Base-by-base conservation (phyloP, 2,329 filamentous ascomycete genomes). In the Epichloe sylvatica region DNA sequence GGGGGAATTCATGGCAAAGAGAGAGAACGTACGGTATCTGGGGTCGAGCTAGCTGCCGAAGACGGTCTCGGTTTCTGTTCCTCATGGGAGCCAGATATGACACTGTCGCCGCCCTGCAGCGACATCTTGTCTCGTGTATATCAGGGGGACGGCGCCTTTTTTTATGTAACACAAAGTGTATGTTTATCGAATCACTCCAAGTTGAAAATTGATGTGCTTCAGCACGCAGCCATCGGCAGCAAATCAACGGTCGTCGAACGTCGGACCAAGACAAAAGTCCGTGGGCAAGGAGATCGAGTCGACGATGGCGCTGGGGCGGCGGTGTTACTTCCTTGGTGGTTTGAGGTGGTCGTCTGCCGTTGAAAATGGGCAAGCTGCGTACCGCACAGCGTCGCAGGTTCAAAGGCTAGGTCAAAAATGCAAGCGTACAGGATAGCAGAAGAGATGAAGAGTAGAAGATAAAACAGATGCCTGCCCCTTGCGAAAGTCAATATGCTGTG, bases 41-140 rank as follows among this genome's bases (percentile, higher is more conserved):
- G 48, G 40, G 61, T 59, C 47, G 62, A 63, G 54, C 61, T 61
- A 50, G 58, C 59, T 44, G 56, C 55, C 53, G 64, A 62, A 54
- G 58, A 59, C 50, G 59, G 58, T 53, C 59, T 62, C 52, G 55
- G 58, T 40, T 55, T 55, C 36, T 57, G 52, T 34, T 54, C 51
- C 40, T 56, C 59, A 17, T 49, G 52, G 45, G 52, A 47, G 51
- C 55, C 56, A 47, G 57, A 54, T 41, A 60, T 60, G 49, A 56
- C 56, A 52, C 52, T 54, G 46, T 64, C 60, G 51, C 61, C 57
- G 50, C 62, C 61, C 49, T 56, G 57, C 55, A 65, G 63, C 54
- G 64, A 60, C 66, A 68, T 68, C 57, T 51, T 56, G 54, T 51
- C 51, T 52, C 55, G 38, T 42, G 44, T 52, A 45, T 39, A 33